Base-by-base conservation (phyloP, 2,329 filamentous ascomycete species). In the Fusarium nodosum region DNA sequence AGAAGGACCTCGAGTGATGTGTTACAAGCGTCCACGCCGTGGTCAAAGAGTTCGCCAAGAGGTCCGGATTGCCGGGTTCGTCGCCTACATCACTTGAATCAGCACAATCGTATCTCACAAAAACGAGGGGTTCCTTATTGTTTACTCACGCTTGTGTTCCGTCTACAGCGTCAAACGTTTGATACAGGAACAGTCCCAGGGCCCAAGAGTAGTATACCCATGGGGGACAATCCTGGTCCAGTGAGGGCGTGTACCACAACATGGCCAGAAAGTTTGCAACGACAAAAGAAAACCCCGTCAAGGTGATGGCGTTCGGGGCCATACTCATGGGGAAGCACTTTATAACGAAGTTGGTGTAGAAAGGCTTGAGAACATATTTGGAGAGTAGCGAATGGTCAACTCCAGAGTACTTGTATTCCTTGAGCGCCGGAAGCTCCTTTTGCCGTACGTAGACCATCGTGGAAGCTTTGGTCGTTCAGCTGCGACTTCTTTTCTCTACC, bases 161-260 rank as follows among this genome's bases (percentile, higher is more conserved):
- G 81, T 99, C 96, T 28, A 98, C 94, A 3, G 95, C 96, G 81
- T 99, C 96, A 81, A 99, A 97, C 2, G 95, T 98, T 86, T 99
- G 96, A 81, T 99, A 99, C 53, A 98, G 80, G 79, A 98, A 97
- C 71, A 99, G 82, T 3, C 96, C 96, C 33, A 92, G 80, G 6
- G 94, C 91, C 93, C 94, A 99, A 75, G 89, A 92, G 72, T 91
- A 92, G 84, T 99, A 99, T 18, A 99, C 95, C 96, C 96, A 99
- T 3, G 88, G 79, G 12, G 96, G 96, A 78, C 95, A 98, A 79
- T 99, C 93, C 80, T 93, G 91, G 81, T 98, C 94, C 48, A 99
- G 86, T 1, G 88, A 92, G n/a, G 96, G 96, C 74, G 93, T 96
- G 82, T 97, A 99, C 92, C 94, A 98, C 58, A 99, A 86, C 80